Percentiles rank a stretch among this genome's conserved stretches.
Evolutionary conservation across 2,329 filamentous ascomycete genomes (phyloP).

Genomic region (Ophiostoma sp.): DNA sequence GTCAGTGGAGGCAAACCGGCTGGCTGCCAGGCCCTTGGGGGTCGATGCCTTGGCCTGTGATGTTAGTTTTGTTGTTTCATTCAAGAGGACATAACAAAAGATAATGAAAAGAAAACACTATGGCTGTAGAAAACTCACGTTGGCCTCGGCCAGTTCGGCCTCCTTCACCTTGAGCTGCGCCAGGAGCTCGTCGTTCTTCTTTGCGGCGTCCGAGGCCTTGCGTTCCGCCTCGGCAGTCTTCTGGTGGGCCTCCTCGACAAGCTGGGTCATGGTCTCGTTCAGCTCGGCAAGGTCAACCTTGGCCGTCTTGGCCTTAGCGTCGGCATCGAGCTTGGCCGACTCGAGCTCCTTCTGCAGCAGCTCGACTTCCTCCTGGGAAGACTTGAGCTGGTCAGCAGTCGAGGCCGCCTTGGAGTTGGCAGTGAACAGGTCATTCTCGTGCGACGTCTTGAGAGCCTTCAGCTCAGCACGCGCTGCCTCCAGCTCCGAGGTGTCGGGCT

Average conservation of each 20-base stretch:
- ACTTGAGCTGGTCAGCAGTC: constrained; percentile 36
- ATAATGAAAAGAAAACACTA: too few relatives aligned
- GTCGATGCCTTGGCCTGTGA: constrained; percentile 40
- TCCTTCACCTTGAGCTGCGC: constrained; percentile 59
- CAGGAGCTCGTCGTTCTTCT: constrained; percentile 49
- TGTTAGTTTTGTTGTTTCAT: not conserved
- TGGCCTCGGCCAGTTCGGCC: constrained; percentile 57
- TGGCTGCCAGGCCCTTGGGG: constrained; percentile 50
- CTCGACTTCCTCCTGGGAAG: constrained; percentile 42
- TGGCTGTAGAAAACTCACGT: constrained; percentile 41
- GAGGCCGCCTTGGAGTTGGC: constrained; percentile 38
- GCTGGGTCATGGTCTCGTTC: constrained; percentile 56
- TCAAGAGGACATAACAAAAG: not conserved
- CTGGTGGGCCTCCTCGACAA: constrained; percentile 54
- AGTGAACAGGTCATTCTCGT: constrained; percentile 34
- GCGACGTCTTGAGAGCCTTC: constrained; percentile 41
- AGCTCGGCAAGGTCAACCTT: constrained; percentile 58
- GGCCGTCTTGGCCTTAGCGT: constrained; percentile 50
- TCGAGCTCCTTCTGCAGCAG: constrained; percentile 50
- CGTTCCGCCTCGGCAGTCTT: constrained; percentile 45
- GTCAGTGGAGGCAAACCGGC: constrained; percentile 45
- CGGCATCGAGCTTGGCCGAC: constrained; percentile 47
- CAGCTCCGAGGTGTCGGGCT: constrained; percentile 50
- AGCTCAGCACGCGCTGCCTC: constrained; percentile 51
- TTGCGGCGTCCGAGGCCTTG: constrained; percentile 49